Conservation (phyloP, 1,139 yeast genomes). For the Saccharomyces pastorianus region DNA sequence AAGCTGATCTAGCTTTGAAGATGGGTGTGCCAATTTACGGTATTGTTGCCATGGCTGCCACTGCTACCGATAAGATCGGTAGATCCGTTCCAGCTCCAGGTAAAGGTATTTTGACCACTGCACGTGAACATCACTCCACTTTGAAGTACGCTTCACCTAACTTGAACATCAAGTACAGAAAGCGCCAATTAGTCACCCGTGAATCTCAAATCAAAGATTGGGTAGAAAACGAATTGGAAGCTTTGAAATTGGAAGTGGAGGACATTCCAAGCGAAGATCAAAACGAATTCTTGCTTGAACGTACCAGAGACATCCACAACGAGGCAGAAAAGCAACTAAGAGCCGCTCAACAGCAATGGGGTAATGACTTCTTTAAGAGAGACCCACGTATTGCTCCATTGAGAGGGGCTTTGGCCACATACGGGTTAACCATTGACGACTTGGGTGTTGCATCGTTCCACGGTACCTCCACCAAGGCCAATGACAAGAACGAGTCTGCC, state of each 20-base stretch:
- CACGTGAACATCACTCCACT: constrained; percentile 83
- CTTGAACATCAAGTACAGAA: constrained; percentile 87
- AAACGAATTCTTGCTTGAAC: constrained; percentile 57
- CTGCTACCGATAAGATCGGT: constrained; percentile 97
- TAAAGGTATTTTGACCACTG: constrained; percentile 96
- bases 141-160: constrained; percentile 74
- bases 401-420: constrained; percentile 93
- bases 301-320: constrained; percentile 78
- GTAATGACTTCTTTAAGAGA: constrained; percentile 84
- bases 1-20: constrained; percentile 82
- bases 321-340: constrained; percentile 80
- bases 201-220: constrained; percentile 69
- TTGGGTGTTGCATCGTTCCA: constrained; percentile 98
- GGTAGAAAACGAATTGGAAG: constrained; percentile 74
- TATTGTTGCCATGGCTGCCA: constrained; percentile 85
- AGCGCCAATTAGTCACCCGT: constrained; percentile 81
- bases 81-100: constrained; percentile 99
- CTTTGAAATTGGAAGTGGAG: constrained; percentile 63
- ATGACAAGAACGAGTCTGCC: constrained; percentile 94
- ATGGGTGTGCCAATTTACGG: constrained; percentile 99
- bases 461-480: constrained; percentile 96
- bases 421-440: constrained; percentile 88
- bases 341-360: constrained; percentile 90
- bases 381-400: constrained; percentile 95
- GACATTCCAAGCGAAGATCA: constrained; percentile 43